A percentile compares a stretch with the other conserved stretches of the same genome.
phyloP scores from a whole-genome alignment of 169 alveolate genomes.

The Haemoproteus tartakovskyi region DNA sequence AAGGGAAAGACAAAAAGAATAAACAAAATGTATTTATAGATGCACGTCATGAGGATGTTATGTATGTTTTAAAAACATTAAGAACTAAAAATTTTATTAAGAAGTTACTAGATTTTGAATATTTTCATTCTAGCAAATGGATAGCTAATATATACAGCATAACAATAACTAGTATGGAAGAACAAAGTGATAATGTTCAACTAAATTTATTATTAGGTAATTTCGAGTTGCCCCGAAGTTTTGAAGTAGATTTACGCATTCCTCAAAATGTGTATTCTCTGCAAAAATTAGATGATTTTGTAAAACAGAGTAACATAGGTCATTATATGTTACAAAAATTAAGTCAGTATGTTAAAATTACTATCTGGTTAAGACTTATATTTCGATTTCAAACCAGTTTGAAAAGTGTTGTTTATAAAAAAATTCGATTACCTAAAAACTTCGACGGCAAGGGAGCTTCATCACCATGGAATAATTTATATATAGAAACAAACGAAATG shows the following conservation, averaged over 20 bases:
- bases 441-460: too few species aligned
- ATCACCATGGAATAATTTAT: too few species aligned
- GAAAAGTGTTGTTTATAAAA: too few species aligned
- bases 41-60: conserved; percentile 1
- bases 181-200: conserved; percentile 21
- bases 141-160: conserved; percentile 20
- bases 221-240: conserved; percentile 14
- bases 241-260: conserved; percentile 19
- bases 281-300: conserved; percentile 39
- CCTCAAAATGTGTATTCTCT: conserved; percentile 1
- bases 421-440: too few species aligned
- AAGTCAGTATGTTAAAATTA: too few species aligned
- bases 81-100: conserved; percentile 37
- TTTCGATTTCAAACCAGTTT: too few species aligned
- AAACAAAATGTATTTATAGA: conserved; percentile 1
- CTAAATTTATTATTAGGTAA: conserved; percentile 31
- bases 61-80: conserved; percentile 31
- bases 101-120: conserved; percentile 54
- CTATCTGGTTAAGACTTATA: too few species aligned
- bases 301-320: conserved; percentile 22
- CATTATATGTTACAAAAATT: conserved; percentile 7
- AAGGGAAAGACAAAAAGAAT: neutral
- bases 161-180: conserved; percentile 55
- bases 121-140: conserved; percentile 59
- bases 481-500: too few species aligned